Evolutionary conservation across 768 basidiomycete genomes (phyloP).

Genomic region (Tulasnella sp.): DNA sequence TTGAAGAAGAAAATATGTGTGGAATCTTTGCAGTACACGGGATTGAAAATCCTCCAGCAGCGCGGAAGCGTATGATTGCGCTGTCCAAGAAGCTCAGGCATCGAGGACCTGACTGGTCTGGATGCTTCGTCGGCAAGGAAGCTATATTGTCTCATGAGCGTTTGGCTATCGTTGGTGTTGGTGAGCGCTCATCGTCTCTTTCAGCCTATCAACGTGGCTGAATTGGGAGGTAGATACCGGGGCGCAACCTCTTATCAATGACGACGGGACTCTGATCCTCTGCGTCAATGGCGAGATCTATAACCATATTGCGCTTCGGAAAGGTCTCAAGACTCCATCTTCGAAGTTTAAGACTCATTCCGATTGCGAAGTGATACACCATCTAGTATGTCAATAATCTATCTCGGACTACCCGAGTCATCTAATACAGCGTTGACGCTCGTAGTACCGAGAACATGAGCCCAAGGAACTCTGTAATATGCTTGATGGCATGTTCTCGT

Average conservation of each 20-base stretch:
- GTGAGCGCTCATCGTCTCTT: constrained; percentile 34
- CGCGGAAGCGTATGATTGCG: constrained; percentile 66
- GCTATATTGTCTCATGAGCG: constrained; percentile 88
- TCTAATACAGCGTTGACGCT: no score
- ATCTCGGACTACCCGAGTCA: not conserved
- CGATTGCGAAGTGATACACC: constrained; percentile 94
- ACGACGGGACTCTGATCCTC: constrained; percentile 73
- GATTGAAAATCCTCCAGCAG: constrained; percentile 54
- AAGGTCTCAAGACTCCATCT: constrained; percentile 42
- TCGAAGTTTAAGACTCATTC: constrained; percentile 93
- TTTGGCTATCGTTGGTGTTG: constrained; percentile 94
- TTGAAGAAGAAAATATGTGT: constrained; percentile 49
- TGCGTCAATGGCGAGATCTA: constrained; percentile 99
- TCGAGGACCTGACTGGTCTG: constrained; percentile 98
- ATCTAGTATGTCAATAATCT: constrained; percentile 47
- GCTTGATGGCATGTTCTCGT: constrained; percentile 99
- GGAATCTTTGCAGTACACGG: constrained; percentile 85
- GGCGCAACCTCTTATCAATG: constrained; percentile 84
- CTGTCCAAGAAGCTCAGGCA: constrained; percentile 85
- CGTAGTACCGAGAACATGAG: constrained; percentile 5
- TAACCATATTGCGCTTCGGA: constrained; percentile 80
- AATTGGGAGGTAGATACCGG: constrained; percentile 60
- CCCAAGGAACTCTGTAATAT: constrained; percentile 56
- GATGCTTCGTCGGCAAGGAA: constrained; percentile 77
- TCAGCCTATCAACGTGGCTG: constrained; percentile 25